Evolutionary conservation across 23 red algal species (phyloP).

Genomic region (Gracilaria domingensis): DNA sequence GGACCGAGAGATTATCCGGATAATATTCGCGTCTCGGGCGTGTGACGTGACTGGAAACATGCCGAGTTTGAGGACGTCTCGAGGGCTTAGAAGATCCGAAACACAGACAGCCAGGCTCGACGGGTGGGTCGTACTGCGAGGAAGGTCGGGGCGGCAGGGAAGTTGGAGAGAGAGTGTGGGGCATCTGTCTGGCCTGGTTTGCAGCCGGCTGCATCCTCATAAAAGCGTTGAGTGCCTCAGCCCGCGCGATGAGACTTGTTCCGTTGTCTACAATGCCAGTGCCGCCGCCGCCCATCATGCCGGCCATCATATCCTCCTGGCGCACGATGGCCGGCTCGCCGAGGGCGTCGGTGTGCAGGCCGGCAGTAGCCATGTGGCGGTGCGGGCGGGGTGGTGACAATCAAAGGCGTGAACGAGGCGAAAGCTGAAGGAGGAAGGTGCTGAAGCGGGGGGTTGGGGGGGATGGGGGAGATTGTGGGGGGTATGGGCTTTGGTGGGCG

Average conservation of each 20-base stretch:
- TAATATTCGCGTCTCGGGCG: slow-evolving; percentile 61
- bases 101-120: slow-evolving; percentile 60
- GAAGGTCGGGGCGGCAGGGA: slow-evolving; percentile 5
- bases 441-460: slow-evolving; percentile 3
- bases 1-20: slow-evolving; percentile 67
- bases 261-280: slow-evolving; percentile 46
- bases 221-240: slow-evolving; percentile 81
- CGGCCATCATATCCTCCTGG: slow-evolving; percentile 43
- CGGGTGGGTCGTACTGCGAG: slow-evolving; percentile 11
- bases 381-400: neutral
- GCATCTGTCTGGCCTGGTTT: slow-evolving; percentile 37
- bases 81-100: slow-evolving; percentile 53
- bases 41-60: slow-evolving; percentile 18
- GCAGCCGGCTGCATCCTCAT: slow-evolving; percentile 82
- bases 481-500: neutral
- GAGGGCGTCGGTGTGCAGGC: neutral
- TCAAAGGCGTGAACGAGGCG: neutral
- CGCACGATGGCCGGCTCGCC: slow-evolving; percentile 53
- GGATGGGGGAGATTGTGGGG: neutral
- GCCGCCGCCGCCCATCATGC: slow-evolving; percentile 49
- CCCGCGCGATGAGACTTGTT: slow-evolving; percentile 73
- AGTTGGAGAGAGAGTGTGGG: slow-evolving; percentile 17
- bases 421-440: neutral
- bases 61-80: neutral
- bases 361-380: slow-evolving; percentile 9